phyloP scores from a whole-genome alignment of 352 stramenopile genomes.

The Lagenidium giganteum region DNA sequence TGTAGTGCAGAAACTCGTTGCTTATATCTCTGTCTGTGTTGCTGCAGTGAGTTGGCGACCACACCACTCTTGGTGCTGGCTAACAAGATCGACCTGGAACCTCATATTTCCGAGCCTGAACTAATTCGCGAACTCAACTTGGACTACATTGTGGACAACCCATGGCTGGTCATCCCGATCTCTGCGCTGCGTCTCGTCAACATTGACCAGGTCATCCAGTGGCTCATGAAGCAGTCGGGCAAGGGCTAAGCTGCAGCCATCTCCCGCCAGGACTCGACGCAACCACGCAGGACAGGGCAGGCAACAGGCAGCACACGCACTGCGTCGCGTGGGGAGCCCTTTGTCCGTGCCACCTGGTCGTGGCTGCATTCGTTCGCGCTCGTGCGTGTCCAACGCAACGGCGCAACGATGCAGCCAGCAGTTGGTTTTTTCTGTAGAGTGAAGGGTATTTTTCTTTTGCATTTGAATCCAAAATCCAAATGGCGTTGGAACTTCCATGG shows the following conservation, averaged over 20 bases:
- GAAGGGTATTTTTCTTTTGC: constrained; percentile 12
- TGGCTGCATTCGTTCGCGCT: too few relatives aligned
- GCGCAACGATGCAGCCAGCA: constrained; percentile 15
- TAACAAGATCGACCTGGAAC: constrained; percentile 99
- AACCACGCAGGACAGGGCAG: too few relatives aligned
- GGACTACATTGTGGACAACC: constrained; percentile 98
- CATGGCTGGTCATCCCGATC: constrained; percentile 98
- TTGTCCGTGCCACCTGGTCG: too few relatives aligned
- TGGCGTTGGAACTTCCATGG: too few relatives aligned
- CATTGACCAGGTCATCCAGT: constrained; percentile 97
- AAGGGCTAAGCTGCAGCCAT: constrained; percentile 67
- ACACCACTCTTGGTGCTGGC: constrained; percentile 95
- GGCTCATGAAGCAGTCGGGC: constrained; percentile 93
- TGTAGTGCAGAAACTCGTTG: background rate
- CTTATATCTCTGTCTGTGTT: constrained; percentile 1
- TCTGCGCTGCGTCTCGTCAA: constrained; percentile 95
- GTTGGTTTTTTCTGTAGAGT: constrained; percentile 29
- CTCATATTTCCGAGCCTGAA: constrained; percentile 88
- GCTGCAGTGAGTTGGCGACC: constrained; percentile 68
- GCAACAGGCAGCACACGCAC: constrained; percentile 1
- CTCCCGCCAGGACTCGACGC: background rate
- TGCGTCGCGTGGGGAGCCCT: constrained; percentile 1
- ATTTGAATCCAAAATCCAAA: constrained; percentile 6
- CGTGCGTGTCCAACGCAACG: too few relatives aligned
- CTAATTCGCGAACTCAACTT: constrained; percentile 95